phyloP scores from a whole-genome alignment of 2,329 filamentous ascomycete species.

The Mycogone perniciosa region DNA sequence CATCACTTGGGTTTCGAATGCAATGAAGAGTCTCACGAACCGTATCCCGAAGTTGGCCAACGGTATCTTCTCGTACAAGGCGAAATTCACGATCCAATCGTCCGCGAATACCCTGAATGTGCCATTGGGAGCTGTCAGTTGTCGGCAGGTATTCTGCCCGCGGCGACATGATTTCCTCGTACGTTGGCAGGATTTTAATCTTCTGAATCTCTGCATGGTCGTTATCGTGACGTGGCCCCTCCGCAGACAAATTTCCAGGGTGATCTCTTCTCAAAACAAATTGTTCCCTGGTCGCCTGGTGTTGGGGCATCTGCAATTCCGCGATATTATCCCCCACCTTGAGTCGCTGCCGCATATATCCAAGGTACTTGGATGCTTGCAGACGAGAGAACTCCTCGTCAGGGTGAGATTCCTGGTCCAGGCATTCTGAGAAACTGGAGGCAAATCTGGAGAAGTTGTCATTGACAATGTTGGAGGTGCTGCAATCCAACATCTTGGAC shows the following conservation, averaged over 20 bases:
- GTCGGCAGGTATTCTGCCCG: slow-evolving; percentile 39
- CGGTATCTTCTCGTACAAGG: slow-evolving; percentile 48
- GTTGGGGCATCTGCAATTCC: slow-evolving; percentile 12
- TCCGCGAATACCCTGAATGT: slow-evolving; percentile 35
- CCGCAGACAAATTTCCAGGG: slow-evolving; percentile 26
- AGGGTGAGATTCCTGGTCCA: slow-evolving; percentile 10
- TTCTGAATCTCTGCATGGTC: slow-evolving; percentile 39
- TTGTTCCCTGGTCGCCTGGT: slow-evolving; percentile 16
- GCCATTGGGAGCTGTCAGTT: slow-evolving; percentile 31
- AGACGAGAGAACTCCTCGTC: slow-evolving; percentile 21
- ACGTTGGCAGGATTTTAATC: slow-evolving; percentile 45
- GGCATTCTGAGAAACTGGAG: slow-evolving; percentile 19
- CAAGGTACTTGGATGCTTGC: slow-evolving; percentile 25
- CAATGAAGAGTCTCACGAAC: slow-evolving; percentile 35
- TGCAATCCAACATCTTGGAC: slow-evolving; percentile 30
- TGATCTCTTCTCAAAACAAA: slow-evolving; percentile 28
- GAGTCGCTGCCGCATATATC: slow-evolving; percentile 27
- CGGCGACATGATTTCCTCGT: slow-evolving; percentile 37
- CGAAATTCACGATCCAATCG: slow-evolving; percentile 51
- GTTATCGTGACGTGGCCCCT: slow-evolving; percentile 41
- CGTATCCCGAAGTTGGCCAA: slow-evolving; percentile 46
- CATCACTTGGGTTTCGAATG: slow-evolving; percentile 18
- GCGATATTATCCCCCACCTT: slow-evolving; percentile 21
- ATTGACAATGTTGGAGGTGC: slow-evolving; percentile 28
- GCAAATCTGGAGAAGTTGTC: slow-evolving; percentile 12